These are phyloP conservation scores for Cytospora chrysosperma DNA, from an alignment of 2,329 filamentous ascomycete genomes.

Conservation along the genomic window DNA sequence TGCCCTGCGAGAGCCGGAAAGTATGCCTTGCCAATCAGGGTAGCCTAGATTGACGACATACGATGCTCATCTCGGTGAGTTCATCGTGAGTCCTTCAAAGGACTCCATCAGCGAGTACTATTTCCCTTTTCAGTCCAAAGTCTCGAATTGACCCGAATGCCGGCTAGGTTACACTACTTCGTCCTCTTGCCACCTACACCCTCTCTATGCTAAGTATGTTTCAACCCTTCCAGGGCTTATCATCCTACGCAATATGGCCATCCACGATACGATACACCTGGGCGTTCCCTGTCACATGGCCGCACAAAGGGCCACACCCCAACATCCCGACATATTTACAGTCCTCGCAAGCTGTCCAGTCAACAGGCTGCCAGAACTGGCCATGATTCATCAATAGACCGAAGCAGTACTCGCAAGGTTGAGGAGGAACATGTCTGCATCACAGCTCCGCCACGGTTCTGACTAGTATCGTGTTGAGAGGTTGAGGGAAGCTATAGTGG, in stretches of 20 bases:
- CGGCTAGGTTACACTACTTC: not conserved
- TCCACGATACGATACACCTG: too few species aligned
- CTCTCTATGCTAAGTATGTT: not conserved
- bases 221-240: not conserved
- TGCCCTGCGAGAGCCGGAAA: constrained; percentile 10
- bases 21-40: constrained; percentile 18
- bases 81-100: not conserved
- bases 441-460: not conserved
- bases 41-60: constrained; percentile 15
- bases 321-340: not conserved
- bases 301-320: not conserved
- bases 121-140: constrained; percentile 6
- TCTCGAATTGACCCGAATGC: not conserved
- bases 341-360: not conserved
- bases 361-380: not conserved
- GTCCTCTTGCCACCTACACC: not conserved
- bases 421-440: not conserved
- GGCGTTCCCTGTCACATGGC: not conserved
- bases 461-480: too few species aligned
- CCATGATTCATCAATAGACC: not conserved
- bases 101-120: not conserved
- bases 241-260: not conserved
- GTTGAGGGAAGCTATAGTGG: not conserved
- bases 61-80: not conserved
- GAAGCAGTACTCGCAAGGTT: not conserved